phyloP scores from a whole-genome alignment of 176 grass and related monocot species.

The Triticum aestivum region DNA sequence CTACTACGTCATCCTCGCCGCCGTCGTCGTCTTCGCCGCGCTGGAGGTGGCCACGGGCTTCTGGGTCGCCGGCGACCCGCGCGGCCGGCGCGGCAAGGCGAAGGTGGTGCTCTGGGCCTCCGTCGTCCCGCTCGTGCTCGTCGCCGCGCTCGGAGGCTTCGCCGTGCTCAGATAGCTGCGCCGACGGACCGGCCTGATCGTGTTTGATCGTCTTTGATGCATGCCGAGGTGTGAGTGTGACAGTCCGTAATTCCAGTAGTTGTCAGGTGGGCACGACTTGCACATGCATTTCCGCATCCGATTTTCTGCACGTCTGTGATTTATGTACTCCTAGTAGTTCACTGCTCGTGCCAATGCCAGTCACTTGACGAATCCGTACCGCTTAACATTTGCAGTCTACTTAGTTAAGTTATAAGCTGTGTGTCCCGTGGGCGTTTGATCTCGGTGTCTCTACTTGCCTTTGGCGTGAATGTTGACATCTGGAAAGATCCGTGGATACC shows the following conservation, averaged over 20 bases:
- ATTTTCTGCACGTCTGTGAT: too few species aligned
- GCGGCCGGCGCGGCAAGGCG: background rate
- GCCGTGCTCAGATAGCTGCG: background rate
- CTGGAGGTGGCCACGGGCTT: background rate
- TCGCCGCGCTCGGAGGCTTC: conserved; percentile 16
- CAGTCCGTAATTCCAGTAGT: background rate
- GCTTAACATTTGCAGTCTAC: background rate
- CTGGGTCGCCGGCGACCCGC: conserved; percentile 16
- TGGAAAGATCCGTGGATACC: too few species aligned
- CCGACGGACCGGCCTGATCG: too few species aligned
- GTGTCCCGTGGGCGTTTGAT: background rate
- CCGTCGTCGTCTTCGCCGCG: background rate
- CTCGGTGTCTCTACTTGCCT: background rate
- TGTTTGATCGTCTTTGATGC: background rate
- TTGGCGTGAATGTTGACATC: background rate
- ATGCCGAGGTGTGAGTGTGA: background rate
- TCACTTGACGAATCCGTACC: too few species aligned
- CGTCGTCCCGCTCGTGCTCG: conserved; percentile 6
- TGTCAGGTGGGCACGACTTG: background rate
- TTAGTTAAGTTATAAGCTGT: background rate
- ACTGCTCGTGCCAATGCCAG: too few species aligned
- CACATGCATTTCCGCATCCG: too few species aligned
- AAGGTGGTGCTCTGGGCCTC: background rate
- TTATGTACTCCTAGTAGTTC: too few species aligned
- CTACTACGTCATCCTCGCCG: background rate